These are phyloP conservation scores for Leptographium galeiforme DNA, from an alignment of 2,329 filamentous ascomycete species.

Conservation along the genomic window DNA sequence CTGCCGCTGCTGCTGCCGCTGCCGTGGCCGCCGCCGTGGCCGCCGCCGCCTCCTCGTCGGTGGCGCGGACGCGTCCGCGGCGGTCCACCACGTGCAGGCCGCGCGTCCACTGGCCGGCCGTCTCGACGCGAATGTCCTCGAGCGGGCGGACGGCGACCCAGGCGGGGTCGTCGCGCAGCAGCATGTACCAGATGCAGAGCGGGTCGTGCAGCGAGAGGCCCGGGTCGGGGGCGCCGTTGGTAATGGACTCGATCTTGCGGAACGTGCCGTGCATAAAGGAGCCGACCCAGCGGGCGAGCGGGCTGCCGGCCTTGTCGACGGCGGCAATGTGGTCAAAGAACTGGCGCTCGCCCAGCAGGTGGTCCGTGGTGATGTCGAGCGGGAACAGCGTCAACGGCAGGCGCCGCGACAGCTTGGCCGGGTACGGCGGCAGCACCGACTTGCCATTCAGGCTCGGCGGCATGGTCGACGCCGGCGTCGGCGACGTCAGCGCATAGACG, in stretches of 20 bases:
- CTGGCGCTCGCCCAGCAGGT: constrained; percentile 47
- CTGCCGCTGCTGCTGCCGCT: background rate
- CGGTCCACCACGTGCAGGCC: constrained; percentile 82
- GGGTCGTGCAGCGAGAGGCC: constrained; percentile 64
- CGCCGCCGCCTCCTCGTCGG: constrained; percentile 16
- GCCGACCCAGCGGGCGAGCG: constrained; percentile 59
- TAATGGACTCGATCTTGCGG: constrained; percentile 49
- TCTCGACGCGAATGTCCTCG: constrained; percentile 84
- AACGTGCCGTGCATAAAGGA: constrained; percentile 63
- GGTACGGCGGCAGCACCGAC: constrained; percentile 46
- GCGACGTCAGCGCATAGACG: constrained; percentile 65
- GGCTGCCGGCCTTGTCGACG: constrained; percentile 48
- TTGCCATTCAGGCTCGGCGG: constrained; percentile 47
- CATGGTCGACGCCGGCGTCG: constrained; percentile 64
- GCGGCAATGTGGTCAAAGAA: constrained; percentile 44
- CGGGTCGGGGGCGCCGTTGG: constrained; percentile 36
- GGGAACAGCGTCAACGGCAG: constrained; percentile 61
- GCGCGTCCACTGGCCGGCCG: constrained; percentile 82
- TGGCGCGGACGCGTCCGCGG: constrained; percentile 43
- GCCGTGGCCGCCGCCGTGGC: constrained; percentile 16
- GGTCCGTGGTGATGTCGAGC: constrained; percentile 62
- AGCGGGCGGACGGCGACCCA: constrained; percentile 45
- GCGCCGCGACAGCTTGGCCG: constrained; percentile 43
- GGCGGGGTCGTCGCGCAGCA: constrained; percentile 43
- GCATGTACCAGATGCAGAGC: constrained; percentile 64